Conservation (phyloP, 2,329 filamentous ascomycete genomes). For the Pseudogymnoascus sp. region DNA sequence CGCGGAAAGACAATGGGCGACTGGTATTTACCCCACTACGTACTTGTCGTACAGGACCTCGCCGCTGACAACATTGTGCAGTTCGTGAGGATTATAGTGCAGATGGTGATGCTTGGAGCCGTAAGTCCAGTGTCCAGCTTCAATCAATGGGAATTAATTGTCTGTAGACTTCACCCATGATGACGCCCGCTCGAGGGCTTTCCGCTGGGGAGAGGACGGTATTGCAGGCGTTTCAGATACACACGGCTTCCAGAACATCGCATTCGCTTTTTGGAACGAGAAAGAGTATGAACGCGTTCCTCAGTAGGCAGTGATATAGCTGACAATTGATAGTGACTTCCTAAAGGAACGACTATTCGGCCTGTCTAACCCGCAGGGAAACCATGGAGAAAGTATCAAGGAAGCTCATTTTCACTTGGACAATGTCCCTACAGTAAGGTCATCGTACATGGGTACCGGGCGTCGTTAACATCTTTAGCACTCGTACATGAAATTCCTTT, state of each 20-base stretch:
- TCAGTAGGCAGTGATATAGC: constrained; percentile 18
- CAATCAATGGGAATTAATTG: constrained; percentile 22
- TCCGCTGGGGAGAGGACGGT: constrained; percentile 93
- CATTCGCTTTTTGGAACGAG: constrained; percentile 96
- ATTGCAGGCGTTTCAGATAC: constrained; percentile 93
- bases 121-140: constrained; percentile 47
- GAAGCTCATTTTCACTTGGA: constrained; percentile 95
- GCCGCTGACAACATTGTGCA: constrained; percentile 31
- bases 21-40: constrained; percentile 46
- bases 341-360: constrained; percentile 94
- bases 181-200: constrained; percentile 78
- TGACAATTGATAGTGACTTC: constrained; percentile 61
- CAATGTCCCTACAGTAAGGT: constrained; percentile 61
- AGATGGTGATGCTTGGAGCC: constrained; percentile 91
- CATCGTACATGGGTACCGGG: constrained; percentile 12
- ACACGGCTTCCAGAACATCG: constrained; percentile 85
- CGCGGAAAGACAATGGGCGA: constrained; percentile 91
- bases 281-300: constrained; percentile 62
- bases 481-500: constrained; percentile 98
- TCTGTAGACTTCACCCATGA: constrained; percentile 82
- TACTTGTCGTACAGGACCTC: constrained; percentile 1
- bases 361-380: constrained; percentile 90
- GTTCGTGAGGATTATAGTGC: constrained; percentile 87
- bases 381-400: constrained; percentile 95
- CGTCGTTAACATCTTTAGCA: constrained; percentile 48